These are phyloP conservation scores for Leucocoprinus leucothites DNA, from an alignment of 768 basidiomycete species.

Conservation along the genomic window DNA sequence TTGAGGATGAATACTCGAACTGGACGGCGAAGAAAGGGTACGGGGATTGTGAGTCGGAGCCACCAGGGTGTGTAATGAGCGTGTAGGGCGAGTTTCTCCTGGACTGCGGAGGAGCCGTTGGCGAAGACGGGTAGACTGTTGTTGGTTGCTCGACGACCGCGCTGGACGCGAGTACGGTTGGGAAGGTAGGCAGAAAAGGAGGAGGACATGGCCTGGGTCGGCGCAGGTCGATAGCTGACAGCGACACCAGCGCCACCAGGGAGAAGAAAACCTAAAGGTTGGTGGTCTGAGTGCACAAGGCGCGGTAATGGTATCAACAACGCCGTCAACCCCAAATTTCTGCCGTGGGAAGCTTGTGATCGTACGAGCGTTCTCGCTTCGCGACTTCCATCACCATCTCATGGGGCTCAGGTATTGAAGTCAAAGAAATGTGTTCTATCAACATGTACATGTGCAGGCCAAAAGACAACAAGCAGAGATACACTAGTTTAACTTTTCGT, in stretches of 20 bases:
- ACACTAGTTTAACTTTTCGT: background rate
- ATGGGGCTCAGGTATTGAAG: background rate
- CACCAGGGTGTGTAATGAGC: slow-evolving; percentile 53
- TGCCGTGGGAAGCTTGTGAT: slow-evolving; percentile 10
- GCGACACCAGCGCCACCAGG: no score
- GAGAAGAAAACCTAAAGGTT: background rate
- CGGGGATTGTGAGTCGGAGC: slow-evolving; percentile 52
- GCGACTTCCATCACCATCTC: background rate
- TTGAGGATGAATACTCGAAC: slow-evolving; percentile 61
- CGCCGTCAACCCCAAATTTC: background rate
- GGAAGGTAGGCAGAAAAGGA: slow-evolving; percentile 41
- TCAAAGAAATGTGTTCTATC: background rate
- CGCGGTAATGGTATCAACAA: background rate
- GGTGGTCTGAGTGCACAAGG: background rate
- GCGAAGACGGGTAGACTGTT: slow-evolving; percentile 32
- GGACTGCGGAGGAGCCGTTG: slow-evolving; percentile 49
- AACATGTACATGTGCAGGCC: background rate
- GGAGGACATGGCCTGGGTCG: slow-evolving; percentile 42
- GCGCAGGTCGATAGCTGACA: background rate
- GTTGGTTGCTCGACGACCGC: slow-evolving; percentile 24
- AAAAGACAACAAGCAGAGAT: background rate
- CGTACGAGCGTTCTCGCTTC: background rate
- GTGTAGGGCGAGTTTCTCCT: slow-evolving; percentile 53
- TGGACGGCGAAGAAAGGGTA: slow-evolving; percentile 58
- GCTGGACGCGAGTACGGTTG: slow-evolving; percentile 45